phyloP scores from a whole-genome alignment of 2,329 filamentous ascomycete species.

The Peltaster fructicola region DNA sequence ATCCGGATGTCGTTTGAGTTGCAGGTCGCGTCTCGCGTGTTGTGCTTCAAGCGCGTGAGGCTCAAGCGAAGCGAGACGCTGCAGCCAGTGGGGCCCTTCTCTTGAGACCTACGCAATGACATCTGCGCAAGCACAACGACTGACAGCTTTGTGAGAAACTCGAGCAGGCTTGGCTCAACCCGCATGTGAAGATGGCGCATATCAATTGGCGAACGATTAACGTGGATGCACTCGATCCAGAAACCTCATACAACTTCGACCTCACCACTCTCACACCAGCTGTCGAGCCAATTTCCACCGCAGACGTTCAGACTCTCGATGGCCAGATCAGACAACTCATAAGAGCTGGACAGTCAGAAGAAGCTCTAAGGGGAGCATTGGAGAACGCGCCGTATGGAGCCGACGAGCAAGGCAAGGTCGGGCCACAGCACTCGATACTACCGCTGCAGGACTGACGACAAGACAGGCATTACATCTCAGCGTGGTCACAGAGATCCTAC shows the following conservation, averaged over 20 bases:
- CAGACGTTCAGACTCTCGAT: constrained; percentile 60
- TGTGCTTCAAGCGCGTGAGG: too few relatives aligned
- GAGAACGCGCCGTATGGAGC: constrained; percentile 63
- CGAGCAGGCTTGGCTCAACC: neutral
- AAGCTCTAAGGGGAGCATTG: constrained; percentile 65
- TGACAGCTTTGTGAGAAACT: neutral
- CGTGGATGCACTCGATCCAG: constrained; percentile 78
- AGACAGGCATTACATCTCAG: constrained; percentile 65
- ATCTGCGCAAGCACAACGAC: constrained; percentile 2
- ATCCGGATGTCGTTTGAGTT: neutral
- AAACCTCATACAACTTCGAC: constrained; percentile 84
- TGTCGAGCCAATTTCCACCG: constrained; percentile 54
- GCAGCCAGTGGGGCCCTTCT: too few relatives aligned
- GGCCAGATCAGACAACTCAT: constrained; percentile 76
- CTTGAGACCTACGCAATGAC: too few relatives aligned
- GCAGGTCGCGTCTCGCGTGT: neutral
- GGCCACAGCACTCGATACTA: constrained; percentile 5
- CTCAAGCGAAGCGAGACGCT: too few relatives aligned
- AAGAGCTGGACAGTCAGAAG: constrained; percentile 71
- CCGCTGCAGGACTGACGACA: constrained; percentile 23
- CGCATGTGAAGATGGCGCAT: constrained; percentile 22
- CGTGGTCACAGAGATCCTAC: constrained; percentile 80
- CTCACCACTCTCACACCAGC: constrained; percentile 65
- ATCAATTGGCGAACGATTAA: constrained; percentile 75
- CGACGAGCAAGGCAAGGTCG: constrained; percentile 35